Evolutionary conservation across 2,329 filamentous ascomycete species (phyloP).

Genomic region (Epichloe festucae): DNA sequence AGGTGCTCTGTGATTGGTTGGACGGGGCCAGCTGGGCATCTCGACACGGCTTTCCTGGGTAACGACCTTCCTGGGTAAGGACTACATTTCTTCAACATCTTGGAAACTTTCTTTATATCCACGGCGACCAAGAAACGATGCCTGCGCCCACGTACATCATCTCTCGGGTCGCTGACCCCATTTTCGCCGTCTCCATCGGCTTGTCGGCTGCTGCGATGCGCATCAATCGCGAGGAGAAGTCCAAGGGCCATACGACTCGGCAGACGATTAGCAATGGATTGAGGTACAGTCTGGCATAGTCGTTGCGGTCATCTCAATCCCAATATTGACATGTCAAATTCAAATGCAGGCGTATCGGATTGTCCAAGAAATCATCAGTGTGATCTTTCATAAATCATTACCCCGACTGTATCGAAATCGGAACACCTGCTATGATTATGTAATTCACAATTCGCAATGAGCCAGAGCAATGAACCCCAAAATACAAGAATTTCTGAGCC

Average conservation of each 20-base stretch:
- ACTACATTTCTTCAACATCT: too few species aligned
- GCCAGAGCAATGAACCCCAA: too few species aligned
- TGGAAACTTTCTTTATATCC: not conserved
- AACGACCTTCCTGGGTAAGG: too few species aligned
- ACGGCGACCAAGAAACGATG: constrained; percentile 24
- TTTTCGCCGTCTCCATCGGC: constrained; percentile 45
- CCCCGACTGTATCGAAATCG: not conserved
- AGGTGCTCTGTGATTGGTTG: not conserved
- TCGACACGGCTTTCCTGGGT: too few species aligned
- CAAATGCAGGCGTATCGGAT: constrained; percentile 17
- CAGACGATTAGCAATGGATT: constrained; percentile 36
- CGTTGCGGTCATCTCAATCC: not conserved
- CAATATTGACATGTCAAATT: not conserved
- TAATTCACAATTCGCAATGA: not conserved
- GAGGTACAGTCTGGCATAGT: constrained; percentile 18
- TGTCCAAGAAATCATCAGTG: constrained; percentile 10
- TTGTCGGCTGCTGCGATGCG: constrained; percentile 40
- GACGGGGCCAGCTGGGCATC: too few species aligned
- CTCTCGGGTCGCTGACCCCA: constrained; percentile 43
- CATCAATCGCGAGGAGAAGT: constrained; percentile 48
- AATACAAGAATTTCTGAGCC: too few species aligned
- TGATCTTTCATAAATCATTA: not conserved
- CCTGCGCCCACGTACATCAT: constrained; percentile 45
- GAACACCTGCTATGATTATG: not conserved
- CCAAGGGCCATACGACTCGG: constrained; percentile 38